Conservation (phyloP, 2,329 filamentous ascomycete species). For the Monosporascus sp. region DNA sequence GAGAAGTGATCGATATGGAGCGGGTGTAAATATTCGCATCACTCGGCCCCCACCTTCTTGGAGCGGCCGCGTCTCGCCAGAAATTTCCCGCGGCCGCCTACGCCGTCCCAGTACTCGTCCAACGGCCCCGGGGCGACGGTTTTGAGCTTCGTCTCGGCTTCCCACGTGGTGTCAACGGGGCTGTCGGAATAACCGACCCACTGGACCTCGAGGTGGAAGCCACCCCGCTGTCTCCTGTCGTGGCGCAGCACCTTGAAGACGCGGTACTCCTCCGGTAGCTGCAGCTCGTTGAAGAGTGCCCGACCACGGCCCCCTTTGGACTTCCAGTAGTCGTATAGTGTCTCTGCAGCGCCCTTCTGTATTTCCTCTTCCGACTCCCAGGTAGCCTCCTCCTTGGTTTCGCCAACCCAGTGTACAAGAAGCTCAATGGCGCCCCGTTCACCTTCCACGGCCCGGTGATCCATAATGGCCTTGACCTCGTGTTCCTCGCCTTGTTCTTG, state of each 20-base stretch:
- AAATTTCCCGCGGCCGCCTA: slow-evolving; percentile 21
- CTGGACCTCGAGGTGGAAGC: slow-evolving; percentile 27
- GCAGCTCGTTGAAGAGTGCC: slow-evolving; percentile 24
- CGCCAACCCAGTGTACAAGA: slow-evolving; percentile 26
- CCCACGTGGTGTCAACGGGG: slow-evolving; percentile 23
- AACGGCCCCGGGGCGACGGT: slow-evolving; percentile 18
- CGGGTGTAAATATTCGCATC: not conserved
- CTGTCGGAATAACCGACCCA: slow-evolving; percentile 28
- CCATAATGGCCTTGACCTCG: slow-evolving; percentile 22
- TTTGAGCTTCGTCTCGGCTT: slow-evolving; percentile 25
- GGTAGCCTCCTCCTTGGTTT: slow-evolving; percentile 20
- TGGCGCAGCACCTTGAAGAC: slow-evolving; percentile 25
- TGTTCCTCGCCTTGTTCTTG: slow-evolving; percentile 19
- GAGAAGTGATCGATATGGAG: not conserved
- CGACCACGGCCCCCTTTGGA: slow-evolving; percentile 24
- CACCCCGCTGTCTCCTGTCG: slow-evolving; percentile 20
- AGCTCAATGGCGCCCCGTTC: slow-evolving; percentile 23
- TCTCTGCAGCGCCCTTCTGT: slow-evolving; percentile 27
- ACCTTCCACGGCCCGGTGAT: slow-evolving; percentile 18
- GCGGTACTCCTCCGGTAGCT: slow-evolving; percentile 21
- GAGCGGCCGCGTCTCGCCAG: slow-evolving; percentile 22
- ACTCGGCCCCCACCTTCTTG: slow-evolving; percentile 17
- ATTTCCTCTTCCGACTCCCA: slow-evolving; percentile 31
- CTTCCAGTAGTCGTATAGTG: slow-evolving; percentile 29
- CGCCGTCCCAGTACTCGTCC: slow-evolving; percentile 24